These are phyloP conservation scores for Paradendryphiella salina DNA, from an alignment of 2,329 filamentous ascomycete species.

Conservation along the genomic window DNA sequence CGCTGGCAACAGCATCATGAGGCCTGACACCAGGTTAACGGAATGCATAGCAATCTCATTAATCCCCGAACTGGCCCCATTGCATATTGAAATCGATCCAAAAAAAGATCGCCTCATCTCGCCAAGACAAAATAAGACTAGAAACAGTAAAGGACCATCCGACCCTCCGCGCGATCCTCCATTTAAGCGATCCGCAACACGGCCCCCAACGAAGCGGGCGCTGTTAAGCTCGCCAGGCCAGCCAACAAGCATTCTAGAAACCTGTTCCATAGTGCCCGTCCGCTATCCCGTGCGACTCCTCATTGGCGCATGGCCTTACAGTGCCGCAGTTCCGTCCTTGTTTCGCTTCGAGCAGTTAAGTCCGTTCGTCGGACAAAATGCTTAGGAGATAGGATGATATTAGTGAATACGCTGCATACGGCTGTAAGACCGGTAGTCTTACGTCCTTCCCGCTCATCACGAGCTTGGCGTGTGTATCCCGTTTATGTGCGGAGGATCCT, in stretches of 20 bases:
- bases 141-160: neutral
- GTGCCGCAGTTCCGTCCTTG: neutral
- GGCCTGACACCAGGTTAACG: constrained; percentile 2
- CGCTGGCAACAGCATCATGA: no score
- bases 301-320: neutral
- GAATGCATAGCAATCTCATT: neutral
- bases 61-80: no score
- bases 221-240: neutral
- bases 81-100: no score
- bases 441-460: neutral
- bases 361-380: neutral
- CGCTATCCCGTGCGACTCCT: neutral
- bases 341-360: neutral
- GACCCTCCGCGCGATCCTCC: constrained; percentile 6
- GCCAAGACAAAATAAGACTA: neutral
- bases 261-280: neutral
- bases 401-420: neutral
- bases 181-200: neutral
- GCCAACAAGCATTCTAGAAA: neutral
- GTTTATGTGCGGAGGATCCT: constrained; percentile 6
- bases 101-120: no score
- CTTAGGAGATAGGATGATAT: neutral
- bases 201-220: neutral
- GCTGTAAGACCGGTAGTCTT: neutral
- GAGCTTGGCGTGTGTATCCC: neutral